A percentile compares a stretch with the other conserved stretches of the same genome.
phyloP scores from a whole-genome alignment of 768 basidiomycete species.

The Clathrus columnatus region DNA sequence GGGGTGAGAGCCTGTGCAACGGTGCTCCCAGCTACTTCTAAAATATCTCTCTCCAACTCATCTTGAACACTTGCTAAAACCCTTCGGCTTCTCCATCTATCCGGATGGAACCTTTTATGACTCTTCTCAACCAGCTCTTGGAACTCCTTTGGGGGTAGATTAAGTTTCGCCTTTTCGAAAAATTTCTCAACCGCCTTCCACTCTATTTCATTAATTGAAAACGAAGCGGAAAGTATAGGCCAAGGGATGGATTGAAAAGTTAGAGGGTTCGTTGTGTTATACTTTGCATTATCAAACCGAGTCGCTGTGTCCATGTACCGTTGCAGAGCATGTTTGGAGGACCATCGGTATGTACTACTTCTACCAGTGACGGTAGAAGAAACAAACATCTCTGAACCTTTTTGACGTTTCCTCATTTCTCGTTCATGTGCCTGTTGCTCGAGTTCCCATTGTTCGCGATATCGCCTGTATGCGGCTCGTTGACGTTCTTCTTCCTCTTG shows the following conservation, averaged over 20 bases:
- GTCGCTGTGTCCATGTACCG: slow-evolving; percentile 53
- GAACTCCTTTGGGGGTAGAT: slow-evolving; percentile 55
- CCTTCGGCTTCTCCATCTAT: slow-evolving; percentile 65
- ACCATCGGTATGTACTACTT: slow-evolving; percentile 34
- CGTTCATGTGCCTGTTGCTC: slow-evolving; percentile 29
- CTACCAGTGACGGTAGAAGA: slow-evolving; percentile 24
- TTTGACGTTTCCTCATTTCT: slow-evolving; percentile 34
- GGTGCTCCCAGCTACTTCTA: slow-evolving; percentile 63
- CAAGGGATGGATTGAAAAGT: slow-evolving; percentile 61
- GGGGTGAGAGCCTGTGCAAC: slow-evolving; percentile 70
- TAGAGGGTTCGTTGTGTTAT: slow-evolving; percentile 39
- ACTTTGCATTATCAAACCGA: slow-evolving; percentile 55
- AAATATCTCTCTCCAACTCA: slow-evolving; percentile 45
- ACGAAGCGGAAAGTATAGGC: slow-evolving; percentile 52
- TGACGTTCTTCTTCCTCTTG: slow-evolving; percentile 11
- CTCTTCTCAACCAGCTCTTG: slow-evolving; percentile 59
- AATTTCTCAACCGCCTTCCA: slow-evolving; percentile 67
- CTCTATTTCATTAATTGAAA: slow-evolving; percentile 57
- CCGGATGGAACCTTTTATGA: slow-evolving; percentile 70
- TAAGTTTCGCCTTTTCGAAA: slow-evolving; percentile 43
- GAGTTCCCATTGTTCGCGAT: slow-evolving; percentile 20
- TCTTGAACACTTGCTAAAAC: slow-evolving; percentile 51
- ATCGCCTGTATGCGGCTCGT: slow-evolving; percentile 24
- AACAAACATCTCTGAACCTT: slow-evolving; percentile 44
- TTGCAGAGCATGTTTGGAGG: slow-evolving; percentile 55